phyloP scores from a whole-genome alignment of 805 yeast genomes.

The Candida sonorensis region DNA sequence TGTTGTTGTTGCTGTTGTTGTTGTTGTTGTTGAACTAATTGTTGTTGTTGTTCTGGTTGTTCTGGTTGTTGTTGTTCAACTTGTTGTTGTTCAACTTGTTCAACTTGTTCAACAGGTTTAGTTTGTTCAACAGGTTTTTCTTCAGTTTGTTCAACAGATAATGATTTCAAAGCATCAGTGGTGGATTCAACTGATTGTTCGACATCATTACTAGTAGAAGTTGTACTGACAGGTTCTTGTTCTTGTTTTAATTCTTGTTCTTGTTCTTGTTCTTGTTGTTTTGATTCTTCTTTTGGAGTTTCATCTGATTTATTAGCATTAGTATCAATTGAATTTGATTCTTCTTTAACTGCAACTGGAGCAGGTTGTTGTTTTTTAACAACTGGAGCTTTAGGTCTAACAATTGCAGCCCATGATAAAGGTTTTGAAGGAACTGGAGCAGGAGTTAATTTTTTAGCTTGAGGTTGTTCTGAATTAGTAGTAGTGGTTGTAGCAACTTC shows the following conservation, averaged over 20 bases:
- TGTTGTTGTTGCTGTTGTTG: conserved; percentile 3
- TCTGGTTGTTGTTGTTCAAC: conserved; percentile 2
- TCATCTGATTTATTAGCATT: conserved; percentile 7
- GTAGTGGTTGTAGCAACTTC: background rate
- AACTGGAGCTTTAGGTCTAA: conserved; percentile 20
- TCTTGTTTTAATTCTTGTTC: no score
- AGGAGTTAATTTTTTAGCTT: conserved; percentile 2
- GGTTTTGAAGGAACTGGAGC: conserved; percentile 14
- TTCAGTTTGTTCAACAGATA: conserved; percentile 1
- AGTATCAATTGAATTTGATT: conserved; percentile 1
- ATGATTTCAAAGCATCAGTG: conserved; percentile 5
- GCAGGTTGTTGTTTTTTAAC: conserved; percentile 15
- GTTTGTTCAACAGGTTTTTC: conserved; percentile 5
- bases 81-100: conserved; percentile 1
- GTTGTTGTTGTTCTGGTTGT: conserved; percentile 3
- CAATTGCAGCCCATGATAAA: conserved; percentile 19
- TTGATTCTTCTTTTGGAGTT: conserved; percentile 1
- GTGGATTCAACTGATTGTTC: conserved; percentile 20
- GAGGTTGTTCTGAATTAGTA: no score
- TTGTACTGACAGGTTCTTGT: no score
- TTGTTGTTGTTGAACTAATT: conserved; percentile 2
- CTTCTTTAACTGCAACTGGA: conserved; percentile 9
- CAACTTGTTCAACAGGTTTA: conserved; percentile 1
- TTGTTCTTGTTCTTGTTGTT: background rate
- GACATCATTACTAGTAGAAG: no score